Base-by-base conservation (phyloP, 345 rosid genomes). In the Pistacia integerrima region DNA sequence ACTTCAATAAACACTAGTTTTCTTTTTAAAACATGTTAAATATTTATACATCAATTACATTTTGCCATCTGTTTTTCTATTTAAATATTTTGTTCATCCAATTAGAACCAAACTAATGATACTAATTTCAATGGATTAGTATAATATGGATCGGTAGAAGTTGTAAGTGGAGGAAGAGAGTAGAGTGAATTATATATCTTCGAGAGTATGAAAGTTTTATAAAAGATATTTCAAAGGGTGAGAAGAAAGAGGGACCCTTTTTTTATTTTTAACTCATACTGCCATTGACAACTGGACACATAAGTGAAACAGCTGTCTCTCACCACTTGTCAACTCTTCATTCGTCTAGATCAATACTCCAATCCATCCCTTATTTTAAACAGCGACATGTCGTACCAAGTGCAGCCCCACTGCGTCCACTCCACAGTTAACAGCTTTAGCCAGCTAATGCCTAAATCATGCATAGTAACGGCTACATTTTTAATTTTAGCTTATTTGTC, bases 231-330 rank as follows among this genome's bases (percentile, higher is more conserved):
- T 30, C 33, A 30, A 30, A 1, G 33, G 1, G 2, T 30, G 33
- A 52, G 5, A 54, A 8, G 70, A 78, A 77, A 74, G 82, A 16
- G 22, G 83, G 74, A 13, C 69, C 75, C 61, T 72, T 67, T 41
- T 41, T 41, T 38, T 4, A 2, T 41, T 41, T 41, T 67, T 20
- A 64, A 70, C 81, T 73, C 74, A 12, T 68, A 59, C 48, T 16
- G 80, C 77, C 86, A 80, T 76, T 63, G 86, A 87, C 88, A 85
- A 80, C 86, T 87, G 90, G 85, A 78, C 81, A 71, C 56, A 64
- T 64, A 41, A 58, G 58, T 52, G 72, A 38, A 71, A 68, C 88
- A 87, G 88, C 90, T 85, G 87, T 83, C 60, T 4, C 1, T 0
- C 0, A 28, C 73, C 73, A 73, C 80, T 62, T 60, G 84, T 69